Base-by-base conservation (phyloP, 805 yeast genomes). In the Blastobotrys muscicola region DNA sequence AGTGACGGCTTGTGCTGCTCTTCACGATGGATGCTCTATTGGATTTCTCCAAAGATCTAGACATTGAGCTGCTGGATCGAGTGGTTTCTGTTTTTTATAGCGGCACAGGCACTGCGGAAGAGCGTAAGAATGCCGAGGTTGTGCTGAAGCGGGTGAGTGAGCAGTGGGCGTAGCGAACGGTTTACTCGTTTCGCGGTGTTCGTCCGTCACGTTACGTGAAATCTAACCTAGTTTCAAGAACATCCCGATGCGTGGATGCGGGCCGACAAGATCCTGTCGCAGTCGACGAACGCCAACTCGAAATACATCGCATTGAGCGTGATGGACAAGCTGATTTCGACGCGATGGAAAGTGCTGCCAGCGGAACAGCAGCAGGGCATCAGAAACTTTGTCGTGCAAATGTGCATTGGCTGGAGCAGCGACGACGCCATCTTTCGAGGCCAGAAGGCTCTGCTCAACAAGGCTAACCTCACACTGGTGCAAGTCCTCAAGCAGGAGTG, bases 401-500 rank as follows among this genome's bases (percentile, higher is more conserved):
- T 92, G 95, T 85, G 92, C 56, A 82, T 92, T 48, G 73, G 87
- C 15, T 75, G 90, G 74, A 85, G 95, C 65, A 90, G 85, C 48
- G 85, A 85, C 59, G 94, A 85, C 47, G 67, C 71, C 8, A 70
- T 76, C 29, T 86, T 89, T 58, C 73, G 71, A 40, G 65, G 74
- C 35, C 86, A 86, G 59, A 81, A 80, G 57, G 80, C 96, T 14
- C 72, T 92, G 58, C 85, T 92, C 59, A 85, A 83, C 68, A 92
- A 92, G 64, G 87, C 89, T 55, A 95, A 92, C 66, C 72, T 92
- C 58, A 90, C 97, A 11, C 70, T 92, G 56, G 98, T 92, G 32
- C 94, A 89, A 58, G 81, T 92, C 42, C 76, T 92, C 58, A 92
- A 92, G 59, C 97, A 92, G 66, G 99, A 92, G 62, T 92, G 99